A percentile compares a stretch with the other conserved stretches of the same genome.
These are phyloP conservation scores for Pseudocercospora ulei DNA, from an alignment of 2,329 filamentous ascomycete species.

Conservation along the genomic window DNA sequence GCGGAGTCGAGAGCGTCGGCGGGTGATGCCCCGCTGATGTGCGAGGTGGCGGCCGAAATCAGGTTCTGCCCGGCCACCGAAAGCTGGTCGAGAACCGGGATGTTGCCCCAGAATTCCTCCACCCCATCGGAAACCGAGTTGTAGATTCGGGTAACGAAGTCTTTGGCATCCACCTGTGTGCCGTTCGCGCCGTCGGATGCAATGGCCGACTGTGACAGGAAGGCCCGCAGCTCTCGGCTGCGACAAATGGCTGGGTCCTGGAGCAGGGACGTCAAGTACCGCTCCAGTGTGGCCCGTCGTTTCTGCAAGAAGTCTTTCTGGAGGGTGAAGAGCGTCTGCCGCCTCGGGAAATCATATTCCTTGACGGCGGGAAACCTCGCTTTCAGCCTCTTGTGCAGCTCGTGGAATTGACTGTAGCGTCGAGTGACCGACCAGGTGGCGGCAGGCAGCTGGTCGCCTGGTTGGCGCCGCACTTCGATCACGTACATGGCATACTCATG, in stretches of 20 bases:
- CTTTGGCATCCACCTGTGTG: constrained; percentile 54
- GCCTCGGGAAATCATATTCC: constrained; percentile 79
- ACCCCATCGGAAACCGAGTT: constrained; percentile 95
- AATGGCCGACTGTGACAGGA: constrained; percentile 77
- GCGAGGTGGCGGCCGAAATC: constrained; percentile 59
- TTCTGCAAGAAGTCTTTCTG: constrained; percentile 94
- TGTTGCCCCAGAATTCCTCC: constrained; percentile 94
- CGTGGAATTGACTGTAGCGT: constrained; percentile 93
- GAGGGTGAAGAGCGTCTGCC: constrained; percentile 89
- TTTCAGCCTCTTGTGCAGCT: constrained; percentile 81
- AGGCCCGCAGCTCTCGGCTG: constrained; percentile 81
- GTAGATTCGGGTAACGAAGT: constrained; percentile 90
- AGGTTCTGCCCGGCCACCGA: constrained; percentile 87
- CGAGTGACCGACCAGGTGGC: constrained; percentile 88
- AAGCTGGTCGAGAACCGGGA: constrained; percentile 87
- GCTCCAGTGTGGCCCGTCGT: constrained; percentile 69
- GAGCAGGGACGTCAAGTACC: constrained; percentile 63
- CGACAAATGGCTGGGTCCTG: constrained; percentile 86
- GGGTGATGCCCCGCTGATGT: constrained; percentile 37
- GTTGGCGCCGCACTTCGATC: constrained; percentile 79
- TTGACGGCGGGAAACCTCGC: constrained; percentile 78
- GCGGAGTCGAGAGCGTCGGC: constrained; percentile 39
- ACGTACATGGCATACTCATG: constrained; percentile 90
- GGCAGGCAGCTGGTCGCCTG: constrained; percentile 92
- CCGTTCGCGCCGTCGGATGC: constrained; percentile 50